phyloP scores from a whole-genome alignment of 2,329 filamentous ascomycete species.

The Beauveria sp. region DNA sequence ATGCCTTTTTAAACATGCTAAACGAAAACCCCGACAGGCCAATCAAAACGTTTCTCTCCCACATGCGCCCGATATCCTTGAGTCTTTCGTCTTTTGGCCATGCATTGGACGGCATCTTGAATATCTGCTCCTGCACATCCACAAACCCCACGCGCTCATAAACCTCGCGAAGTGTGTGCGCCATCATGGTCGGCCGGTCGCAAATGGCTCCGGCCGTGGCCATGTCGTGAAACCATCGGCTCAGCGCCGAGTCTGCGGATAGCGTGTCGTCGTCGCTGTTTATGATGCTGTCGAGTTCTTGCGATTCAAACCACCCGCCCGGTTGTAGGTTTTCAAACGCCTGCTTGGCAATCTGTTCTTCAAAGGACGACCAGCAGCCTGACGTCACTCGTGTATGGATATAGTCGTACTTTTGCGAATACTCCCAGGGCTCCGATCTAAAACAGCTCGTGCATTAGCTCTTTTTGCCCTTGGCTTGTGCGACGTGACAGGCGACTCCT shows the following conservation, averaged over 20 bases:
- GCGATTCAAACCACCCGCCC: slow-evolving; percentile 48
- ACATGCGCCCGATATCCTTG: slow-evolving; percentile 36
- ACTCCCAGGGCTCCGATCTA: slow-evolving; percentile 42
- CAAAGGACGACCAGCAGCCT: slow-evolving; percentile 43
- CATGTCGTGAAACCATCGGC: slow-evolving; percentile 33
- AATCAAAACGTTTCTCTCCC: slow-evolving; percentile 35
- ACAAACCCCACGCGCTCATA: slow-evolving; percentile 45
- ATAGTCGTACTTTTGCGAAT: slow-evolving; percentile 47
- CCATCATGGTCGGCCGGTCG: slow-evolving; percentile 30
- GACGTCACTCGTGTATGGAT: slow-evolving; percentile 44
- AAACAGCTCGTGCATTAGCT: background rate
- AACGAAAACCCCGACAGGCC: slow-evolving; percentile 39
- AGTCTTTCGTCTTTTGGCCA: slow-evolving; percentile 42
- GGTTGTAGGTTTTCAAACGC: slow-evolving; percentile 41
- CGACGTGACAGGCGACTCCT: background rate
- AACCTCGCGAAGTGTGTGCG: slow-evolving; percentile 26
- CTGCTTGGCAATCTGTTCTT: slow-evolving; percentile 41
- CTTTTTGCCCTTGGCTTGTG: background rate
- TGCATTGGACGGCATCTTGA: slow-evolving; percentile 46
- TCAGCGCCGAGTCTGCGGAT: slow-evolving; percentile 27
- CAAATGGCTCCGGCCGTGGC: slow-evolving; percentile 28
- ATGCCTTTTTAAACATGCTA: slow-evolving; percentile 32
- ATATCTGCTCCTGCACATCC: slow-evolving; percentile 43
- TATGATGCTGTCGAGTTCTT: slow-evolving; percentile 35
- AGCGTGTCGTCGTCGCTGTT: slow-evolving; percentile 40